Percentiles rank a stretch among this genome's conserved stretches.
Evolutionary conservation across 805 yeast species (phyloP).

Genomic region (Lipomyces yamadae): DNA sequence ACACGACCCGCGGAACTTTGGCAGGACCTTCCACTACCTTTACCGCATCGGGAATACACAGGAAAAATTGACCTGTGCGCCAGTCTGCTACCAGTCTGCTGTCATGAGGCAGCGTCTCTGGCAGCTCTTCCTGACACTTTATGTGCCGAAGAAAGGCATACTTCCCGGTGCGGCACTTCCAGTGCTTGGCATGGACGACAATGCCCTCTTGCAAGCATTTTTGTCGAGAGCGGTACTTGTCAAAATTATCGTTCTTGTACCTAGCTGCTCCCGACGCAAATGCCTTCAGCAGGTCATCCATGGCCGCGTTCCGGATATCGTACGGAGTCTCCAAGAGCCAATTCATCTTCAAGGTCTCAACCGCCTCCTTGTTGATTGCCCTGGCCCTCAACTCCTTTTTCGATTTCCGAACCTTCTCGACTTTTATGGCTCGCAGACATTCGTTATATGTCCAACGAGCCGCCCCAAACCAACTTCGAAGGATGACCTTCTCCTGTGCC

Average conservation of each 20-base stretch:
- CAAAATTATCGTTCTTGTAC: too few relatives aligned
- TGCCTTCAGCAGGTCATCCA: too few relatives aligned
- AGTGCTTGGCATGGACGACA: constrained; percentile 4
- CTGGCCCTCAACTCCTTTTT: too few relatives aligned
- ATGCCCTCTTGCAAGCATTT: background rate
- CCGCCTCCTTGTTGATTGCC: too few relatives aligned
- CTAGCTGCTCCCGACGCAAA: too few relatives aligned
- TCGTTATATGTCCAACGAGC: background rate
- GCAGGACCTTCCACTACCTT: background rate
- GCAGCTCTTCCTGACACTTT: background rate
- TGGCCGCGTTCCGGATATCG: too few relatives aligned
- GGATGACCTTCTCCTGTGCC: background rate
- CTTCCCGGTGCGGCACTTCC: background rate
- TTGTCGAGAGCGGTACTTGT: constrained; percentile 1
- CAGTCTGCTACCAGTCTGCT: constrained; percentile 1
- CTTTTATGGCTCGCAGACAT: background rate
- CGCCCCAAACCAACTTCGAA: background rate
- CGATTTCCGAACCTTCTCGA: too few relatives aligned
- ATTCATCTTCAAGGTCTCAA: too few relatives aligned
- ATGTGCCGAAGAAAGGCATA: background rate
- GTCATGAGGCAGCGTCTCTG: constrained; percentile 6
- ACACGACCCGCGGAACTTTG: background rate
- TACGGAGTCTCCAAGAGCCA: too few relatives aligned
- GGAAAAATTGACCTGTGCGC: constrained; percentile 2
- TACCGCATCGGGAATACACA: background rate